Base-by-base conservation (phyloP, 495 filamentous ascomycete genomes). In the Apodospora peruviana region DNA sequence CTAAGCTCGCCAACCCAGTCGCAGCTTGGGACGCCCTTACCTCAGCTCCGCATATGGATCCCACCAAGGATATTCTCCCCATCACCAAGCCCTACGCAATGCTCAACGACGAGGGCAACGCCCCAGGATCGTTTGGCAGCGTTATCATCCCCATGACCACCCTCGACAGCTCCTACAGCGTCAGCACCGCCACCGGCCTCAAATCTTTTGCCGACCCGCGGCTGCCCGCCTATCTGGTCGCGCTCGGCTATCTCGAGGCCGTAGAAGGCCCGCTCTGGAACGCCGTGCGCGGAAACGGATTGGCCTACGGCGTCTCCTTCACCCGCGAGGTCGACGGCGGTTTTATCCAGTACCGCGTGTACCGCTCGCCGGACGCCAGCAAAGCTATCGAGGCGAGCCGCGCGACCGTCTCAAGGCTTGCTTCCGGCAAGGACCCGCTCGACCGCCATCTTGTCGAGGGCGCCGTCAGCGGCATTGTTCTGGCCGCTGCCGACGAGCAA, bases 211-310 rank as follows among this genome's bases (percentile, higher is more conserved):
- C 79, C 36, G 83, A 95, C 56, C 88, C 89, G 1, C 74, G 76
- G 20, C 72, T 97, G 11, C 91, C 93, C 2, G 84, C 94, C 2
- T 72, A 93, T 40, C 76, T 95, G 53, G 88, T 97, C 9, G 91
- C 90, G 1, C 78, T 86, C 24, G 79, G 90, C 10, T 97, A 95
- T 65, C 85, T 99, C 51, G 91, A 96, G 54, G 83, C 89, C 0
- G 86, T 93, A 16, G 94, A 97, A 69, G 93, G 93, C 2, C 94
- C 93, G 4, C 79, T 98, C 19, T 97, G 91, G 90, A 82, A 82
- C 50, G 88, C 88, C 2, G 84, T 96, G 43, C 90, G 93, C 34
- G 93, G 93, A 36, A 90, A 84, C 40, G 94, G 93, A 22, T 77
- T 97, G 22, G 93, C 91, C 1, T 99, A 99, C 62, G 88, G 89